phyloP scores from a whole-genome alignment of 176 grass and related monocot species.

The Canna indica region DNA sequence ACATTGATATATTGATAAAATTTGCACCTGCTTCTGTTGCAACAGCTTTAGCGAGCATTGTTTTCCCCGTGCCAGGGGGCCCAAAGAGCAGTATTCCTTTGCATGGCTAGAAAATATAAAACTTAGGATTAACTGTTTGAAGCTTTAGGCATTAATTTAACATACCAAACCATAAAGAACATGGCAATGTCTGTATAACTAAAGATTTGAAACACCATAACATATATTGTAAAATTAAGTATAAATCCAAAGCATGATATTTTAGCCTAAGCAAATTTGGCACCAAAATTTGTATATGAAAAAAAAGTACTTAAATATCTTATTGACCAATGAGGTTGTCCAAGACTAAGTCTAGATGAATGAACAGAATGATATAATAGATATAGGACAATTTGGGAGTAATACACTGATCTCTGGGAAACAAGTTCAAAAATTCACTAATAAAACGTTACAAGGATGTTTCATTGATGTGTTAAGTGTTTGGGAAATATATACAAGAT shows the following conservation, averaged over 20 bases:
- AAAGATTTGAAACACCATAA: background rate
- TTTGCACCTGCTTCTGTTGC: constrained; percentile 97
- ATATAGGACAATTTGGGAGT: background rate
- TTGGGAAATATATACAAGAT: no score
- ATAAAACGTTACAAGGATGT: background rate
- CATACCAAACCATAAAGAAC: background rate
- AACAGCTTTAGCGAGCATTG: constrained; percentile 99
- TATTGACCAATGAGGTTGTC: background rate
- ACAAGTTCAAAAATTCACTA: background rate
- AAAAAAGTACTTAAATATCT: background rate
- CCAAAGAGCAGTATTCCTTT: constrained; percentile 99
- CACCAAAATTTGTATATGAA: background rate
- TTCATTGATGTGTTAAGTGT: background rate
- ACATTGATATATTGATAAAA: constrained; percentile 99
- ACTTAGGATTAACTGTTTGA: background rate
- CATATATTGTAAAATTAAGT: background rate
- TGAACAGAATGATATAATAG: background rate
- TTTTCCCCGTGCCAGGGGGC: constrained; percentile 99
- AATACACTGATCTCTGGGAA: background rate
- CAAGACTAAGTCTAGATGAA: background rate
- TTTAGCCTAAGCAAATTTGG: background rate
- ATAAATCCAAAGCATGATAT: background rate
- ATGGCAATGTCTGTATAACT: no score
- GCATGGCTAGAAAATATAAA: constrained; percentile 69
- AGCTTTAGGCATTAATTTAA: background rate